Percentiles rank a stretch among this genome's conserved stretches.
These are phyloP conservation scores for Tetracladium setigerum DNA, from an alignment of 495 filamentous ascomycete species.

Conservation along the genomic window DNA sequence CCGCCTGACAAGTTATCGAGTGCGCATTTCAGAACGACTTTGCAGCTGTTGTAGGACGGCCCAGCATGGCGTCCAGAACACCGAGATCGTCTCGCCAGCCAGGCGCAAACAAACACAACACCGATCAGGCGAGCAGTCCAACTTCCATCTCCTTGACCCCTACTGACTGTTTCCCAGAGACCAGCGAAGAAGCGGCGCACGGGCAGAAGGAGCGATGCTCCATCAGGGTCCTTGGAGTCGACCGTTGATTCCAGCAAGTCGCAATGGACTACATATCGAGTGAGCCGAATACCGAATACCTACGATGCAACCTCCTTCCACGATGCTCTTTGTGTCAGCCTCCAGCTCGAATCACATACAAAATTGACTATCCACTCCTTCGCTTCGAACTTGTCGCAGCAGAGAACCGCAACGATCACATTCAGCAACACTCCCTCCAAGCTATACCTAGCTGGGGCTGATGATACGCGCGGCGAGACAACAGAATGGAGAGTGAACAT, in stretches of 20 bases:
- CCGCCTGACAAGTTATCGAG: neutral
- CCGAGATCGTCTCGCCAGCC: neutral
- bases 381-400: conserved; percentile 1
- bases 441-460: conserved; percentile 1
- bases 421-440: conserved; percentile 2
- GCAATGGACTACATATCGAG: conserved; percentile 11
- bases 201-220: neutral
- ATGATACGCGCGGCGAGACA: conserved; percentile 1
- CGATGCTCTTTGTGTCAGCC: conserved; percentile 2
- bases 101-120: neutral
- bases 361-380: conserved; percentile 3
- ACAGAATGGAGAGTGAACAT: conserved; percentile 4
- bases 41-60: neutral
- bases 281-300: conserved; percentile 3
- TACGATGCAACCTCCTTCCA: conserved; percentile 4
- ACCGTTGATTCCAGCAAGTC: neutral
- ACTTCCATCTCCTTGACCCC: neutral
- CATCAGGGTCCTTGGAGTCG: neutral
- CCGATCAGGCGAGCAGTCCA: neutral
- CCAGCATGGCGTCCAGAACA: neutral
- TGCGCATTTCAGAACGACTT: neutral
- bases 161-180: no score
- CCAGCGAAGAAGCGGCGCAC: neutral
- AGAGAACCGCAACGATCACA: conserved; percentile 8
- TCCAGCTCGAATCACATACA: conserved; percentile 2